Percentiles rank a stretch among this genome's conserved stretches.
Conservation (phyloP, 768 basidiomycete species). For the Paxillus ammoniavirescens region DNA sequence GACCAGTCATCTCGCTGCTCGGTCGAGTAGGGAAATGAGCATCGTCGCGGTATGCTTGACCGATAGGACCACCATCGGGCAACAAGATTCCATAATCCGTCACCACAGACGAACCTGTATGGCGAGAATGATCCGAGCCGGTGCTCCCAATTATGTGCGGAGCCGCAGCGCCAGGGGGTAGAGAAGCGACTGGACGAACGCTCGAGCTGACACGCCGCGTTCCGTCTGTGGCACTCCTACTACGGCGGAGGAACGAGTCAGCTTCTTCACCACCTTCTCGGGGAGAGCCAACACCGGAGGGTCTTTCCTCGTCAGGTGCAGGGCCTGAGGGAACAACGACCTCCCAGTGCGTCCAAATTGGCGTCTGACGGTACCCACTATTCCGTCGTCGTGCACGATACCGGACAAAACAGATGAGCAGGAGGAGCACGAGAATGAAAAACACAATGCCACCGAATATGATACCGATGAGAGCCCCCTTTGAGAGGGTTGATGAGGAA, state of each 20-base stretch:
- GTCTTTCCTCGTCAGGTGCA: conserved; percentile 30
- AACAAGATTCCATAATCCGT: conserved; percentile 37
- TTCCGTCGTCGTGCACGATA: conserved; percentile 22
- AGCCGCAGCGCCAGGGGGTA: conserved; percentile 34
- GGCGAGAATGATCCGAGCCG: conserved; percentile 37
- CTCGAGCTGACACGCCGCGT: conserved; percentile 12
- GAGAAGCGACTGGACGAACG: conserved; percentile 23
- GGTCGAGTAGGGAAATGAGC: conserved; percentile 21
- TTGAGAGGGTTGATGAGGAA: conserved; percentile 30
- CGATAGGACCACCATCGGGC: conserved; percentile 31
- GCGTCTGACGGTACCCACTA: conserved; percentile 21
- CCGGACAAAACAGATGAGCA: conserved; percentile 34
- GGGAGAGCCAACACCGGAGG: conserved; percentile 65
- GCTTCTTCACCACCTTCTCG: conserved; percentile 68
- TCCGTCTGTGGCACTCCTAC: conserved; percentile 20
- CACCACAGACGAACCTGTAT: conserved; percentile 37
- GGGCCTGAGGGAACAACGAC: conserved; percentile 33
- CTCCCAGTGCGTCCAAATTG: conserved; percentile 45
- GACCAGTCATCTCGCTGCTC: conserved; percentile 32
- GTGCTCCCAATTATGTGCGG: conserved; percentile 38
- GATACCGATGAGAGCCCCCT: conserved; percentile 31
- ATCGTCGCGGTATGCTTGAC: conserved; percentile 30
- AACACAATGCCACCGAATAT: conserved; percentile 54
- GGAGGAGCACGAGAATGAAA: conserved; percentile 54
- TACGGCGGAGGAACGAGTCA: conserved; percentile 58